Conservation (phyloP, 2,329 filamentous ascomycete genomes). For the Helicocarpus griseus region DNA sequence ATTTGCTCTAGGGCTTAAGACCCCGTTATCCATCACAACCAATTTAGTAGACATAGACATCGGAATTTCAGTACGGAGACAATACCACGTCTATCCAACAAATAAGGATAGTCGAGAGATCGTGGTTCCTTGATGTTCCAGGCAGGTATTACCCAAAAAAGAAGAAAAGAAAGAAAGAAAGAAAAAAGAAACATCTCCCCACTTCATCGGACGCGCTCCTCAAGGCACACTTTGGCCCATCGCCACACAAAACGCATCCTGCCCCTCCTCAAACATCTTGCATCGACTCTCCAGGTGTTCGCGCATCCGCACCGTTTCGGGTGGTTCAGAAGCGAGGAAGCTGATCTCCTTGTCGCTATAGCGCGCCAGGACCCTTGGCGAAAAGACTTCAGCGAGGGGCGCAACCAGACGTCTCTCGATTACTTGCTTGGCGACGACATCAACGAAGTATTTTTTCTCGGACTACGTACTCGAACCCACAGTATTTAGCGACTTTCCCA, state of each 20-base stretch:
- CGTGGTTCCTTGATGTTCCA: too few relatives aligned
- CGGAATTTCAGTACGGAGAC: too few relatives aligned
- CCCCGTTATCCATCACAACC: too few relatives aligned
- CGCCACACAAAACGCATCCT: conserved; percentile 4
- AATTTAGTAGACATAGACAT: too few relatives aligned
- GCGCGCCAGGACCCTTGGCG: conserved; percentile 2
- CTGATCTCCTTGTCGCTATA: conserved; percentile 6
- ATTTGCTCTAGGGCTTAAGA: too few relatives aligned
- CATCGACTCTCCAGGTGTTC: conserved; percentile 3
- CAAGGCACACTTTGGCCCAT: conserved; percentile 2
- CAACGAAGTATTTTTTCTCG: conserved; percentile 5
- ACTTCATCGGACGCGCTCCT: background rate
- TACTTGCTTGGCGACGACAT: conserved; percentile 6
- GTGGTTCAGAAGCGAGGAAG: conserved; percentile 5
- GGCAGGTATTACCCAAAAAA: too few relatives aligned
- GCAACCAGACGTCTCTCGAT: conserved; percentile 6
- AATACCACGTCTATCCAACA: too few relatives aligned
- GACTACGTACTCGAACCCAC: background rate
- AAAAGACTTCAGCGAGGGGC: conserved; percentile 2
- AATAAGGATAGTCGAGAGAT: too few relatives aligned
- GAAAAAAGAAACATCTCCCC: background rate
- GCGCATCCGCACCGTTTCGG: background rate
- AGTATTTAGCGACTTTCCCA: too few relatives aligned
- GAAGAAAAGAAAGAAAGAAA: background rate
- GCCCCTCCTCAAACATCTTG: conserved; percentile 4